Base-by-base conservation (phyloP, 2,329 filamentous ascomycete species). In the Colletotrichum lini region DNA sequence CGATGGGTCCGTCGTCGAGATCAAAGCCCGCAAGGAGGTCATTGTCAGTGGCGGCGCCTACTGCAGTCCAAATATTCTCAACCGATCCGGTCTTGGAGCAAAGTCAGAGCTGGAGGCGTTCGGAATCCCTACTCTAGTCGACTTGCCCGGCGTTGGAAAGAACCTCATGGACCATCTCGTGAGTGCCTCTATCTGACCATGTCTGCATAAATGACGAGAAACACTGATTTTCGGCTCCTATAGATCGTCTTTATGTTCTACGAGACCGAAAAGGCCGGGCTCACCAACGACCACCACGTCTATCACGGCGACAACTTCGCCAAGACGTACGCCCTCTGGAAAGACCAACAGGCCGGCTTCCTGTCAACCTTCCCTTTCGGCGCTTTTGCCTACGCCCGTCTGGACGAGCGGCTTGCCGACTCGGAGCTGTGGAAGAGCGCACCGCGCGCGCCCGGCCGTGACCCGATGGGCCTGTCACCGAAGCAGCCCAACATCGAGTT, bases 331-430 rank as follows among this genome's bases (percentile, higher is more conserved):
- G 78, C 83, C 15, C 82, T 87, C 58, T 92, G 88, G 85, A 86
- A 89, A 77, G 85, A 89, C 40, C 84, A 87, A 61, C 90, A 90
- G 75, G 82, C 83, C 2, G 90, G 90, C 1, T 83, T 89, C 44
- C 80, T 92, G 1, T 88, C 90, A 1, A 86, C 84, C 0, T 91
- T 92, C 74, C 90, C 90, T 12, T 92, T 92, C 63, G 90, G 90
- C 50, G 84, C 84, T 13, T 91, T 92, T 63, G 89, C 86, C 13
- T 92, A 85, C 74, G 87, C 89, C 7, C 85, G 90, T n/a, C 82
- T 92, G 0, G 89, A 91, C 70, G 85, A 90, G 10, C 87, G 89
- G 8, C 84, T 92, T 1, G 80, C 84, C 56, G 82, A 89, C 73
- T 86, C 86, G 1, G 81, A 84, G 3, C 74, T 89, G 8, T 92